Conservation (phyloP, 768 basidiomycete species). For the Mycena latifolia region DNA sequence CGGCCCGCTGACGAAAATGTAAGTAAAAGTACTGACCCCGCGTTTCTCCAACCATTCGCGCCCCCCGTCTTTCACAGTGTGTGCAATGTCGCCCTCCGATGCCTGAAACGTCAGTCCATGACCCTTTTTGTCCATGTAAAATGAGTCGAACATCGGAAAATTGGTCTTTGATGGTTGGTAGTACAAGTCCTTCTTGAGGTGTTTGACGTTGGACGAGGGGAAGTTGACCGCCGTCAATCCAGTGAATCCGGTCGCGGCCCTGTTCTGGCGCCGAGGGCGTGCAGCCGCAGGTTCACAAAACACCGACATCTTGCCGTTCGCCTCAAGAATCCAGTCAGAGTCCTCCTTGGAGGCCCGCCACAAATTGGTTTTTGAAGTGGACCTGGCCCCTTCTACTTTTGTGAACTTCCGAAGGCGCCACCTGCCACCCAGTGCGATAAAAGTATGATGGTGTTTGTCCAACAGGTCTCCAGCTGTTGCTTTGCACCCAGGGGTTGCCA, state of each 20-base stretch:
- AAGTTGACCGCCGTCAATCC: slow-evolving; percentile 10
- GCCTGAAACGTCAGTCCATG: slow-evolving; percentile 4
- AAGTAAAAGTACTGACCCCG: slow-evolving; percentile 4
- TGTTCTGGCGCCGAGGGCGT: no score
- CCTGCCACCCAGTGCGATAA: slow-evolving; percentile 12
- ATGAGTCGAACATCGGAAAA: slow-evolving; percentile 3
- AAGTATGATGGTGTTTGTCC: slow-evolving; percentile 13
- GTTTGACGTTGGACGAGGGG: no score
- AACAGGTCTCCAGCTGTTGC: slow-evolving; percentile 14
- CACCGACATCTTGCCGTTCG: slow-evolving; percentile 14
- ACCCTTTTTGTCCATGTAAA: slow-evolving; percentile 8
- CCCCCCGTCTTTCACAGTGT: not conserved
- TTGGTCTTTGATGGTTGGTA: slow-evolving; percentile 3
- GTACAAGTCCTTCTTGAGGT: not conserved
- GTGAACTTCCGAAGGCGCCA: slow-evolving; percentile 6
- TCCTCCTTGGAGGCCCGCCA: slow-evolving; percentile 15
- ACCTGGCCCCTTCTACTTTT: slow-evolving; percentile 3
- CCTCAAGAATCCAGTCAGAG: slow-evolving; percentile 14
- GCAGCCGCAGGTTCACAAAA: no score
- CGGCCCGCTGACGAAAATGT: slow-evolving; percentile 11
- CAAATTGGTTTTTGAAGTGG: slow-evolving; percentile 1
- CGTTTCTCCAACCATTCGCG: slow-evolving; percentile 9
- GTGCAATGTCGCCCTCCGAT: not conserved
- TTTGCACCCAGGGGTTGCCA: slow-evolving; percentile 12
- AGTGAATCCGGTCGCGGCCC: not conserved